These are phyloP conservation scores for Fusarium domesticum DNA, from an alignment of 2,329 filamentous ascomycete genomes.

Conservation along the genomic window DNA sequence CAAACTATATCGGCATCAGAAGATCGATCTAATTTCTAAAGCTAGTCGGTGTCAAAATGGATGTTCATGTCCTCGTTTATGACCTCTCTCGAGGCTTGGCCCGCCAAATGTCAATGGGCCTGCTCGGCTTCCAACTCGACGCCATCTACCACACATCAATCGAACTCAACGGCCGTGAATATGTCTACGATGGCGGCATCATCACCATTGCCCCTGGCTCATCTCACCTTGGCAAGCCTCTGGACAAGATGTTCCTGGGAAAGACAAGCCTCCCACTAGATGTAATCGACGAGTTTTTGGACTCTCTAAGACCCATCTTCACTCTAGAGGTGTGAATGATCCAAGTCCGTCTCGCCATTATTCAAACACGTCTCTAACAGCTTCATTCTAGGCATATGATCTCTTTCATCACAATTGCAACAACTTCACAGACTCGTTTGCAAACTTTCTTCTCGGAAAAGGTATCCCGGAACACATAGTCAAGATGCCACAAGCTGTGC, in stretches of 20 bases:
- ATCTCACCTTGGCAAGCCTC: slow-evolving; percentile 82
- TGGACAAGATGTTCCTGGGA: slow-evolving; percentile 73
- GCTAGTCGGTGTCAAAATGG: slow-evolving; percentile 49
- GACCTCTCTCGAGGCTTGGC: slow-evolving; percentile 67
- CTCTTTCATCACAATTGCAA: slow-evolving; percentile 93
- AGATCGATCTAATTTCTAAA: background rate
- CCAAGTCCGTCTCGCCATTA: no score
- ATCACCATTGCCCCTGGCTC: slow-evolving; percentile 75
- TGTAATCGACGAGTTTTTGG: slow-evolving; percentile 80
- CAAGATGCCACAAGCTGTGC: slow-evolving; percentile 78
- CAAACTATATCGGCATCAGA: background rate
- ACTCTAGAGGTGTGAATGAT: slow-evolving; percentile 78
- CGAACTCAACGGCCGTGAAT: slow-evolving; percentile 79
- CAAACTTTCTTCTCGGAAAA: slow-evolving; percentile 83
- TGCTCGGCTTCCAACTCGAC: slow-evolving; percentile 66
- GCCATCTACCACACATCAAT: slow-evolving; percentile 95
- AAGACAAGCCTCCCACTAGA: slow-evolving; percentile 75
- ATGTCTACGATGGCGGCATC: slow-evolving; percentile 85
- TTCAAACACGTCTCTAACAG: no score
- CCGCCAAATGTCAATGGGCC: slow-evolving; percentile 51
- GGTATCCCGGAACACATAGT: slow-evolving; percentile 86
- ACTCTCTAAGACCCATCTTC: slow-evolving; percentile 78
- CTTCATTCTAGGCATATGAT: slow-evolving; percentile 69
- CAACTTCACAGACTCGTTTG: slow-evolving; percentile 91
- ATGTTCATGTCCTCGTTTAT: slow-evolving; percentile 74